Evolutionary conservation across 768 basidiomycete genomes (phyloP), one percentile per base, ranked within the genome.

Genomic region (Mycena epipterygia): DNA sequence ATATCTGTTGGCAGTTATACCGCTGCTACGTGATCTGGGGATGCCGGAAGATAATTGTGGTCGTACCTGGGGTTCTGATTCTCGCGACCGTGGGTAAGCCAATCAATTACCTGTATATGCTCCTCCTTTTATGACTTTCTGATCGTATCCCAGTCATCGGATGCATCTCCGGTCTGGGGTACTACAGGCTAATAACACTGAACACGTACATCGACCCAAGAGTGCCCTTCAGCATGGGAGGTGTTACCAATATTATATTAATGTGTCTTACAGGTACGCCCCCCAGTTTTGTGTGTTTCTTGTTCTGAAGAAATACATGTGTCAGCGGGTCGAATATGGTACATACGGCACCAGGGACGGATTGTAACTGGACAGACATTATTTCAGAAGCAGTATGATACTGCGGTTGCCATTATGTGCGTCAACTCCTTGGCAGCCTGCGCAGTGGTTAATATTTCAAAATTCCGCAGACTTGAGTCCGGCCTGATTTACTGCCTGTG

Each of bases 21-120:
- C 58, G 66, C 11, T 67, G 66, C 42, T 61, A 60, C 55, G 39
- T 67, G n/a, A 67, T 67, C 48, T 67, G 66, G 66, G 66, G 66
- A 25, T 52, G 58, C 19, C 66, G 59, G 41, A 60, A 12, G 17
- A 53, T 5, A 44, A 46, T 67, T 14, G 23, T 67, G 0, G 39
- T 67, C 7, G 16, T 67, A 8, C 66, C 66, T 1, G 51, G 11
- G 9, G 21, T 37, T 0, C 9, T 67, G 39, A 67, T 67, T 37
- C 12, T 61, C 4, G 66, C 66, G 19, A 64, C 63, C 1, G 41
- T 64, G 33, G 57, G 65, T 67, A 37, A 58, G 64, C 29, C 23
- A 2, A 11, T 39, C 33, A 41, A 29, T 37, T 48, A 17, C 19
- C 23, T 33, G 1, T 5, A 16, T 42, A 1, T 49, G 1, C 3